Evolutionary conservation across 2,329 filamentous ascomycete species (phyloP).

Genomic region (Tolypocladium tropicale): DNA sequence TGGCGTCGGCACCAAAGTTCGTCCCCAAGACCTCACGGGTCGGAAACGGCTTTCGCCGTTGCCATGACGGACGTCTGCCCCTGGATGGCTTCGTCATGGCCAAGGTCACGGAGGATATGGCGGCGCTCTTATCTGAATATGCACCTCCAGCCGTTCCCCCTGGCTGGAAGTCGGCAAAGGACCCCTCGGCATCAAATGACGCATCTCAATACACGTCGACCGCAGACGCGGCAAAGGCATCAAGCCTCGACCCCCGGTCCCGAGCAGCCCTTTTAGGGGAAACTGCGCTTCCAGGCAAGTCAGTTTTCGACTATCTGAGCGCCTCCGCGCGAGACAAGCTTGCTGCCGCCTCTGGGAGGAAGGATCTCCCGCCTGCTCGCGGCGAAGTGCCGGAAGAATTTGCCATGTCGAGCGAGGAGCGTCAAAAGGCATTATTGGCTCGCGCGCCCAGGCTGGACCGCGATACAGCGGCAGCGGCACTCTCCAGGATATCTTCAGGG

Average conservation of each 20-base stretch:
- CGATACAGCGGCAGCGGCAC: conserved; percentile 56
- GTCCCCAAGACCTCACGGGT: conserved; percentile 45
- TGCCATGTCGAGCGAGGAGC: conserved; percentile 52
- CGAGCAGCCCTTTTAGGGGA: conserved; percentile 77
- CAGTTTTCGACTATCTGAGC: conserved; percentile 87
- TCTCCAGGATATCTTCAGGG: conserved; percentile 52
- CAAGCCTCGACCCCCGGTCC: conserved; percentile 62
- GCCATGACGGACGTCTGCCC: conserved; percentile 73
- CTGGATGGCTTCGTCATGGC: conserved; percentile 72
- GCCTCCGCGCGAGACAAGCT: conserved; percentile 68
- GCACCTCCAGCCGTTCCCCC: conserved; percentile 57
- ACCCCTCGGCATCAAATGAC: conserved; percentile 5
- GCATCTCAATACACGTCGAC: conserved; percentile 47
- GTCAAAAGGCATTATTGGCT: conserved; percentile 44
- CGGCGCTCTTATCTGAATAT: conserved; percentile 30
- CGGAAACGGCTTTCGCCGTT: conserved; percentile 40
- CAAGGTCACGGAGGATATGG: conserved; percentile 31
- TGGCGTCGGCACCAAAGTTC: conserved; percentile 63
- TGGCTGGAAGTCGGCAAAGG: conserved; percentile 62
- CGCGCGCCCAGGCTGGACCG: conserved; percentile 56
- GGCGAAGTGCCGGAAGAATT: conserved; percentile 63
- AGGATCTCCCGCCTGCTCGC: conserved; percentile 65
- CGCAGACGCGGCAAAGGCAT: conserved; percentile 67
- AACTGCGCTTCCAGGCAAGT: conserved; percentile 70
- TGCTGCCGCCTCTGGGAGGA: conserved; percentile 62